Base-by-base conservation (phyloP, 345 rosid species). In the Raphanus raphanistrum region DNA sequence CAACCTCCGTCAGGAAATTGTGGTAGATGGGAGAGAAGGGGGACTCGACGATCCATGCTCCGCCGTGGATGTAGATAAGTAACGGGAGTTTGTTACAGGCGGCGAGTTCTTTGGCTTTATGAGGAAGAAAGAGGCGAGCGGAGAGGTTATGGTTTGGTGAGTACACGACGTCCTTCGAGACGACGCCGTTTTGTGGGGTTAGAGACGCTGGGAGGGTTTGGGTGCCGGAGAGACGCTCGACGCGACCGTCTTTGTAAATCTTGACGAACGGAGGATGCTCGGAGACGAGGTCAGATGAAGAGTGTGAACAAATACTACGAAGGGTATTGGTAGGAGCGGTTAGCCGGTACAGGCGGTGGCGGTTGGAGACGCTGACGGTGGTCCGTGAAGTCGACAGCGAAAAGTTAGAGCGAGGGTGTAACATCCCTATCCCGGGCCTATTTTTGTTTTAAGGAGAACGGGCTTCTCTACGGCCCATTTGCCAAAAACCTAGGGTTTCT, bases 61-160 rank as follows among this genome's bases (percentile, higher is more conserved):
- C 89, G 15, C 89, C 91, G 71, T 84, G 88, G 72, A 89, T 85
- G 84, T 85, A 86, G 70, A 87, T 72, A 7, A 87, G 82, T 41
- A 89, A 60, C 8, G 87, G 88, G 10, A 87, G 38, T 6, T 61
- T 68, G 59, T 28, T 36, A 12, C 72, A 66, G 31, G 31, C 55
- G 9, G 52, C 2, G 74, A 72, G 17, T 31, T 27, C 54, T 5
- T 13, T 13, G 66, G 63, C 2, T 60, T 69, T 63, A 2, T 70
- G 66, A 2, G 89, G 91, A 17, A 87, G 85, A 57, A 72, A 86
- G 58, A 89, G 84, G 25, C 90, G 86, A 35, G 79, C 87, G 15
- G 84, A 82, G 76, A 87, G 70, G 66, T 72, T 75, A 3, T 61
- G 76, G 1, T 72, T 25, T 8, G 58, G 73, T 0, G 61, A 13